A percentile compares a stretch with the other conserved stretches of the same genome.
Evolutionary conservation across 371 early-diverging fungal species (phyloP).

Genomic region (Rhizopus microsporus): DNA sequence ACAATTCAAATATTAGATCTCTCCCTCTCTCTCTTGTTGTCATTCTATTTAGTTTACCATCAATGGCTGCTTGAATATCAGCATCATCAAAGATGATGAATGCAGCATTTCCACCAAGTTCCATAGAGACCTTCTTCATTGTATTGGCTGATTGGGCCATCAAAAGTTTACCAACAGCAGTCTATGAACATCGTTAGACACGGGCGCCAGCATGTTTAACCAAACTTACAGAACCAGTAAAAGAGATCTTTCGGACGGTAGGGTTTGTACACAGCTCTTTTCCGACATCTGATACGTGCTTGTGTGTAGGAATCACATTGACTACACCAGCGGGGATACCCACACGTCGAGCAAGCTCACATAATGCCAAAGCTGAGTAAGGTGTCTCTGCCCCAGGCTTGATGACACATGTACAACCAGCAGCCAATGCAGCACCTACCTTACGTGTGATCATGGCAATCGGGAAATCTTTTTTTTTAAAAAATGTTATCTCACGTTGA

Average conservation of each 20-base stretch:
- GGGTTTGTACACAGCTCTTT: slow-evolving; percentile 68
- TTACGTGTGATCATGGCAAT: slow-evolving; percentile 92
- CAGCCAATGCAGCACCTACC: slow-evolving; percentile 78
- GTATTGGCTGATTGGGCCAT: slow-evolving; percentile 73
- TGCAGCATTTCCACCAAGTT: slow-evolving; percentile 87
- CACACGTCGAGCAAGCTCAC: slow-evolving; percentile 74
- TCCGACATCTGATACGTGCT: slow-evolving; percentile 67
- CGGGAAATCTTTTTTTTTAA: slow-evolving; percentile 77
- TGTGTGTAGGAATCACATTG: slow-evolving; percentile 74
- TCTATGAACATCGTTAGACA: slow-evolving; percentile 30
- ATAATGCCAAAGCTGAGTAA: slow-evolving; percentile 77
- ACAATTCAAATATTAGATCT: not conserved
- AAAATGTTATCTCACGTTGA: slow-evolving; percentile 2
- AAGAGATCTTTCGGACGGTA: slow-evolving; percentile 72
- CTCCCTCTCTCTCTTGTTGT: slow-evolving; percentile 33
- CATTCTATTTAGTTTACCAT: slow-evolving; percentile 29
- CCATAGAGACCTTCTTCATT: slow-evolving; percentile 79
- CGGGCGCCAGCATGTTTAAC: too few species aligned
- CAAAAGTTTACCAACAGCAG: slow-evolving; percentile 71
- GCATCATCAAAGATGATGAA: slow-evolving; percentile 91
- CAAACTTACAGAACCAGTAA: slow-evolving; percentile 75
- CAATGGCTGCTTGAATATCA: slow-evolving; percentile 65
- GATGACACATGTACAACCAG: slow-evolving; percentile 76
- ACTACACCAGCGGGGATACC: slow-evolving; percentile 90
- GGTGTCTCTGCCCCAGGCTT: slow-evolving; percentile 86